Evolutionary conservation across 768 basidiomycete species (phyloP).

Genomic region (Lactarius psammicola): DNA sequence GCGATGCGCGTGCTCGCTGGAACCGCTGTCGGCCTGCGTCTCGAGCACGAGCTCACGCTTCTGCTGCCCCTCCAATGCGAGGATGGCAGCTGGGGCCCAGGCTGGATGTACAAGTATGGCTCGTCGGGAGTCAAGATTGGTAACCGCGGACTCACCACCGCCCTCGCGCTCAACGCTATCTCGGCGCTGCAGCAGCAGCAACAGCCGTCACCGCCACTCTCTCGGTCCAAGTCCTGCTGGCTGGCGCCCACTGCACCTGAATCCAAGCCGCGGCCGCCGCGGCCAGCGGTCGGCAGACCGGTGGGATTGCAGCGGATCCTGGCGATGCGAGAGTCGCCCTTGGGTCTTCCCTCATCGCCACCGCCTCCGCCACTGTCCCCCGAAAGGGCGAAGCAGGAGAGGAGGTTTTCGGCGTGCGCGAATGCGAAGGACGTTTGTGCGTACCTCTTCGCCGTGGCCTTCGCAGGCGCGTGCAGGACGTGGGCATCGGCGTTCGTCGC

Average conservation of each 20-base stretch:
- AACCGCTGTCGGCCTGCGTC: conserved; percentile 40
- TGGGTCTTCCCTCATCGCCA: neutral
- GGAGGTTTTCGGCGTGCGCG: neutral
- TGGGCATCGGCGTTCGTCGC: neutral
- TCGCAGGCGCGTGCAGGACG: neutral
- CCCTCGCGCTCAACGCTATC: conserved; percentile 52
- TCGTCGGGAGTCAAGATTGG: conserved; percentile 48
- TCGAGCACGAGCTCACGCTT: conserved; percentile 46
- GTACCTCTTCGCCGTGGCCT: conserved; percentile 9
- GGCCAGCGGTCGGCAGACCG: no score
- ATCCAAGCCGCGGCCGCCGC: no score
- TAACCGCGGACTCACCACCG: conserved; percentile 55
- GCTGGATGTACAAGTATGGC: conserved; percentile 59
- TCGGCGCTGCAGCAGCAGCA: conserved; percentile 31
- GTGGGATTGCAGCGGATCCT: neutral
- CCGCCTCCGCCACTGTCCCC: neutral
- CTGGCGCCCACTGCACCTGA: no score
- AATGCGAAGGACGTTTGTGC: conserved; percentile 10
- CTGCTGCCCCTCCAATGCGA: conserved; percentile 50
- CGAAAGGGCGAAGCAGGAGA: neutral
- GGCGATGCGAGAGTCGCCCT: no score
- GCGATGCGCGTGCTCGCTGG: conserved; percentile 55
- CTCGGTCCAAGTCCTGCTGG: no score
- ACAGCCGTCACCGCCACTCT: no score
- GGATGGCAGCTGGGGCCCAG: conserved; percentile 55